Conservation (phyloP, 768 basidiomycete species). For the Lepiota venenata region DNA sequence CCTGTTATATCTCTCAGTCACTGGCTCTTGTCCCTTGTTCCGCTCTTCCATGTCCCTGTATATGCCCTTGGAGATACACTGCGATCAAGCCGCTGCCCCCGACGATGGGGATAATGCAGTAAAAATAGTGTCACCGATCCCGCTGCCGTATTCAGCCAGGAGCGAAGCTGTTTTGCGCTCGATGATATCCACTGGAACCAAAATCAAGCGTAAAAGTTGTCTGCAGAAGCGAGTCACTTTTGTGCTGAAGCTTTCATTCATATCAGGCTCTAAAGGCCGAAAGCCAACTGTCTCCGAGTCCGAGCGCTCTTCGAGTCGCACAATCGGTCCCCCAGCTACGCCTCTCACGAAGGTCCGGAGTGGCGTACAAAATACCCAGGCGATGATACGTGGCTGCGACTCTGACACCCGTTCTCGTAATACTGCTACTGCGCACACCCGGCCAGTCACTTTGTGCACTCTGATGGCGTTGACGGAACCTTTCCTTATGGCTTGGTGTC, state of each 20-base stretch:
- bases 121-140: conserved; percentile 27
- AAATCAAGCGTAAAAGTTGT: conserved; percentile 15
- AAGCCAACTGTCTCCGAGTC: too few species aligned
- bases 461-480: conserved; percentile 42
- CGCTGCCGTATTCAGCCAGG: conserved; percentile 26
- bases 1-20: too few species aligned
- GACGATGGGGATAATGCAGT: conserved; percentile 5
- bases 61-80: background rate
- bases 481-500: conserved; percentile 37
- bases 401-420: background rate
- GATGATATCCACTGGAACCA: conserved; percentile 25
- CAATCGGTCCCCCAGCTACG: too few species aligned
- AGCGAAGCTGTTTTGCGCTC: conserved; percentile 24
- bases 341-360: too few species aligned
- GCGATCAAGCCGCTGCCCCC: background rate
- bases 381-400: background rate
- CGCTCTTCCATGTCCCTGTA: background rate
- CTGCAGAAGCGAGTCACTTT: too few species aligned
- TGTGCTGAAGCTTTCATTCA: too few species aligned
- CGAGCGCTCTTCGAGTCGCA: too few species aligned
- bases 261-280: too few species aligned
- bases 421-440: conserved; percentile 14
- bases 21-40: too few species aligned
- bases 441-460: conserved; percentile 34
- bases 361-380: background rate